Base-by-base conservation (phyloP, 2,329 filamentous ascomycete species). In the Aspergillus flavus region DNA sequence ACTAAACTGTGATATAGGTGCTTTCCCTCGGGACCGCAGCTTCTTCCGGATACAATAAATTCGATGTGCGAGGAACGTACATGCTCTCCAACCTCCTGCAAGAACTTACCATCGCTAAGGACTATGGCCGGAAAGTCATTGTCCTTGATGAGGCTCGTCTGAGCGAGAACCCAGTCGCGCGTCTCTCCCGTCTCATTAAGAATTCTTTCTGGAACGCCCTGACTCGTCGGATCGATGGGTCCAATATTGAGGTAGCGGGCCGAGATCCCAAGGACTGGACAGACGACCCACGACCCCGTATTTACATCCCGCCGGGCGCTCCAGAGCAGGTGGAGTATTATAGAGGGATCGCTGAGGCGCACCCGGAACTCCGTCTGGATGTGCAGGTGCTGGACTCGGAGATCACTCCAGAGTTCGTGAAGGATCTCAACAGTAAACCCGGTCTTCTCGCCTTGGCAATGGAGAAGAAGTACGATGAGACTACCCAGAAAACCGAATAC, bases 221-320 rank as follows among this genome's bases (percentile, higher is more conserved):
- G 68, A 98, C 94, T 4, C 87, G 95, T 64, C 87, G 91, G 12
- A 96, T 98, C 69, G 95, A 99, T 79, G 92, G 89, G 11, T 92
- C 90, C 46, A 80, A 81, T 61, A 83, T 99, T 71, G 92, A 94
- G 63, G 83, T 93, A 68, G 94, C 95, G 21, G 95, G 92, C 23
- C 87, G 84, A 67, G 95, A 99, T 74, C 92, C 94, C 48, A 98
- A 99, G 79, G 94, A 98, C 77, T 97, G 94, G 93, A 98, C 94
- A 2, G 85, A 86, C 62, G 91, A 98, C 72, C 94, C 93, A 6
- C 87, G 92, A 19, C 94, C 94, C 2, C 89, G 95, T 57, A 96
- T 99, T 68, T 99, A 99, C 76, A 85, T 99, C 23, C 95, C 95
- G 0, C 82, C 82, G 41, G 92, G 92, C 28, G 93, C 91, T 6